Conservation (phyloP, 805 yeast genomes). For the Teunomyces lycoperdinae region DNA sequence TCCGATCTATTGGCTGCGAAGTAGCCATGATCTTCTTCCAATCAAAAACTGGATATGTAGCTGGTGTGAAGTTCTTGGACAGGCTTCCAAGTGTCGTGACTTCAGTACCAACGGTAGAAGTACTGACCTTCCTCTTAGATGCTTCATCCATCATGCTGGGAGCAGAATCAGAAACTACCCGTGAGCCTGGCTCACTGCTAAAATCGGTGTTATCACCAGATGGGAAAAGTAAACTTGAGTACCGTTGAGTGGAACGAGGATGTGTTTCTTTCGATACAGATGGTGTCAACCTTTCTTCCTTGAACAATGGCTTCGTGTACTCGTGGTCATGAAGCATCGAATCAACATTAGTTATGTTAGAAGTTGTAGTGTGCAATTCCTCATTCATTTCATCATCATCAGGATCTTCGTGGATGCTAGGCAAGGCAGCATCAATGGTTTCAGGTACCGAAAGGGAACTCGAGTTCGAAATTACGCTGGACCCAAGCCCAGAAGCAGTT, state of each 20-base stretch:
- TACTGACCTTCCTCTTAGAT: not conserved
- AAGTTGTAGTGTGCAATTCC: not conserved
- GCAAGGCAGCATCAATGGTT: conserved; percentile 36
- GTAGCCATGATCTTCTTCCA: conserved; percentile 41
- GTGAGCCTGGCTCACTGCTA: not conserved
- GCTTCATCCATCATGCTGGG: not conserved
- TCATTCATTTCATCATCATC: conserved; percentile 17
- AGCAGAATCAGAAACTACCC: not conserved
- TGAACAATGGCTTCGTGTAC: conserved; percentile 18
- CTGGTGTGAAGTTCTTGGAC: conserved; percentile 4
- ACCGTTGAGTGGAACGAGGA: conserved; percentile 15
- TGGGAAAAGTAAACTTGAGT: conserved; percentile 23
- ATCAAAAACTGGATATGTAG: conserved; percentile 33
- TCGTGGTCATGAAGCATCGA: conserved; percentile 23
- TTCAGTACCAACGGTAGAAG: conserved; percentile 1
- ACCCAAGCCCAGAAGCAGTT: conserved; percentile 15
- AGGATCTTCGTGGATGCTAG: conserved; percentile 34
- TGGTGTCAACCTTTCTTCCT: conserved; percentile 28
- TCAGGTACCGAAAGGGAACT: conserved; percentile 39
- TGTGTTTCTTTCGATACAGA: conserved; percentile 8
- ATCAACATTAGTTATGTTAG: conserved; percentile 13
- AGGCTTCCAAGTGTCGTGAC: not conserved
- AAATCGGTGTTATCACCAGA: not conserved
- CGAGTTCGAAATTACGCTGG: conserved; percentile 16
- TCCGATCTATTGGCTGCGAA: conserved; percentile 43